These are phyloP conservation scores for Handroanthus guayacan DNA, from an alignment of 257 asterid genomes.

Conservation along the genomic window DNA sequence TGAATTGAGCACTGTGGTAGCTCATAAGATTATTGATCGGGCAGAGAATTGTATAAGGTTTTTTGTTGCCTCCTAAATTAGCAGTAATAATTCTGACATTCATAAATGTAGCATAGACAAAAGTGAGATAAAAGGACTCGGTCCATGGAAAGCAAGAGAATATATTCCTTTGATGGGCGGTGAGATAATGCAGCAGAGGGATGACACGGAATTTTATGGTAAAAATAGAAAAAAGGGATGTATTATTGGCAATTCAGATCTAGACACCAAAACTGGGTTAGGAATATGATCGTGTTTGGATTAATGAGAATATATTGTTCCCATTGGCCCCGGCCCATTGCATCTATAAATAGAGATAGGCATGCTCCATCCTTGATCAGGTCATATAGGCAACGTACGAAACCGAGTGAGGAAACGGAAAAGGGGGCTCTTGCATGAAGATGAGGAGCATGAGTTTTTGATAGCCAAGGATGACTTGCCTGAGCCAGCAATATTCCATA, in stretches of 20 bases:
- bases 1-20: no score
- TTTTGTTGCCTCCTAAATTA: not conserved
- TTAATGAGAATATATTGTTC: no score
- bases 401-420: no score
- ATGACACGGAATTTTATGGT: conserved; percentile 11
- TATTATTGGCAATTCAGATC: not conserved
- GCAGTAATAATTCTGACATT: not conserved
- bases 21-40: no score
- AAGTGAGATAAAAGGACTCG: conserved; percentile 27
- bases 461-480: conserved; percentile 66
- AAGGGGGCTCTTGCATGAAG: conserved; percentile 44
- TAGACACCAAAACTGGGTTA: no score
- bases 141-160: conserved; percentile 42
- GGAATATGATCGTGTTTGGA: no score
- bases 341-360: conserved; percentile 49
- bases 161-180: conserved; percentile 42
- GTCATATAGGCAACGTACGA: no score
- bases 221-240: not conserved
- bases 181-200: conserved; percentile 39
- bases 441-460: conserved; percentile 39
- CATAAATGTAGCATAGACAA: not conserved
- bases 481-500: conserved; percentile 12
- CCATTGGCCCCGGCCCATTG: not conserved
- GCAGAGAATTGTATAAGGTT: no score
- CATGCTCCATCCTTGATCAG: no score